These are phyloP conservation scores for Monosporozyma siamensis DNA, from an alignment of 805 yeast genomes.

Conservation along the genomic window DNA sequence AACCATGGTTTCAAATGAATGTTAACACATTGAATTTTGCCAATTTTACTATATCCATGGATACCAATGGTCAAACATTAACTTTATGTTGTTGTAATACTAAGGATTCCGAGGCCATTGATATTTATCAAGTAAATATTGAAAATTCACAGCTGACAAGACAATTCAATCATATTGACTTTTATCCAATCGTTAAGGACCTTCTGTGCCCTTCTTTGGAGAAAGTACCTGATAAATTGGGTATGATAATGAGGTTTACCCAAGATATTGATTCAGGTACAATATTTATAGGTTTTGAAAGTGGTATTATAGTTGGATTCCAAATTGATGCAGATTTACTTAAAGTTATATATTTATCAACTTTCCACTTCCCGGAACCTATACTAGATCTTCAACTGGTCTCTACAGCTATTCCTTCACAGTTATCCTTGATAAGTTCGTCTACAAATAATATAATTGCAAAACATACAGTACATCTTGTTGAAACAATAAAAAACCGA, in stretches of 20 bases:
- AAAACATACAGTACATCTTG: not conserved
- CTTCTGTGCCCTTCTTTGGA: not conserved
- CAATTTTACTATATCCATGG: slow-evolving; percentile 14
- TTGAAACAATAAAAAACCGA: not conserved
- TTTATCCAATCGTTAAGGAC: slow-evolving; percentile 10
- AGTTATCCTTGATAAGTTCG: slow-evolving; percentile 16
- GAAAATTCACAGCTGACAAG: slow-evolving; percentile 16
- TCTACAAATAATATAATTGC: slow-evolving; percentile 11
- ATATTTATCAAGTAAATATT: slow-evolving; percentile 16
- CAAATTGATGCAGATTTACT: not conserved
- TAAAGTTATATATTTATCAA: slow-evolving; percentile 19
- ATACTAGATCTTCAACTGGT: slow-evolving; percentile 14
- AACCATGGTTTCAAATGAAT: slow-evolving; percentile 19
- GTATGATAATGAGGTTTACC: slow-evolving; percentile 24
- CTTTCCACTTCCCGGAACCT: slow-evolving; percentile 25
- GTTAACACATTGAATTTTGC: slow-evolving; percentile 29
- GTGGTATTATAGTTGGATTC: slow-evolving; percentile 26
- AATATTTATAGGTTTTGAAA: slow-evolving; percentile 22
- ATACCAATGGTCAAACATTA: slow-evolving; percentile 3
- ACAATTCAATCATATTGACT: slow-evolving; percentile 14
- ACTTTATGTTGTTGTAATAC: slow-evolving; percentile 26
- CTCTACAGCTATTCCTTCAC: too few relatives aligned
- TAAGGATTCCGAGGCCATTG: slow-evolving; percentile 22
- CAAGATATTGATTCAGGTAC: slow-evolving; percentile 6
- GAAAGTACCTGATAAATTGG: slow-evolving; percentile 15